Conservation (phyloP, 495 filamentous ascomycete species). For the Aspergillus bertholletiae region DNA sequence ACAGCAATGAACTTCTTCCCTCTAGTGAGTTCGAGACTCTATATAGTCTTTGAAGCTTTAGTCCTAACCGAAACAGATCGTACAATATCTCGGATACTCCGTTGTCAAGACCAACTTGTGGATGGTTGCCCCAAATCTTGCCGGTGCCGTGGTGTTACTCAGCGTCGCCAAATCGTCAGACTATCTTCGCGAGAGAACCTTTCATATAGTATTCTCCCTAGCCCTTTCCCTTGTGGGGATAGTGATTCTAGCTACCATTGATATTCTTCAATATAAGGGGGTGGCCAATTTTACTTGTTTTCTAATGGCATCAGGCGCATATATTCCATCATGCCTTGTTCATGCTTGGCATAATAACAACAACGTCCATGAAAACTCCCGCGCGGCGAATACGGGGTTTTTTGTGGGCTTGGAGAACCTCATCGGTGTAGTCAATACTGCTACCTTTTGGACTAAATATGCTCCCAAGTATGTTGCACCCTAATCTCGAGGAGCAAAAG, state of each 20-base stretch:
- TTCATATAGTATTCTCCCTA: constrained; percentile 64
- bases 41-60: not conserved
- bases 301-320: constrained; percentile 64
- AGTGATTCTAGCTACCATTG: constrained; percentile 61
- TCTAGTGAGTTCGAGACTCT: constrained; percentile 14
- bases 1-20: constrained; percentile 35
- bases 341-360: constrained; percentile 71
- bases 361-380: constrained; percentile 60
- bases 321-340: constrained; percentile 37
- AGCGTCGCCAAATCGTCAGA: constrained; percentile 63
- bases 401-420: constrained; percentile 65
- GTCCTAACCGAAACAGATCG: constrained; percentile 34
- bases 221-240: constrained; percentile 65
- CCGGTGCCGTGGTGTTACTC: constrained; percentile 63
- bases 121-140: too few relatives aligned
- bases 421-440: constrained; percentile 66
- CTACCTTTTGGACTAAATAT: constrained; percentile 65
- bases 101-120: constrained; percentile 67
- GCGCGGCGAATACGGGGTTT: constrained; percentile 38
- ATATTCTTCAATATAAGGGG: constrained; percentile 51
- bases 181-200: constrained; percentile 56
- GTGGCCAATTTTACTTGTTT: constrained; percentile 71
- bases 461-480: constrained; percentile 51
- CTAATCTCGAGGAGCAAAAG: not conserved
- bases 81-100: constrained; percentile 54